phyloP scores from a whole-genome alignment of 192 early-diverging fungal genomes.

The Coemansia sp. region DNA sequence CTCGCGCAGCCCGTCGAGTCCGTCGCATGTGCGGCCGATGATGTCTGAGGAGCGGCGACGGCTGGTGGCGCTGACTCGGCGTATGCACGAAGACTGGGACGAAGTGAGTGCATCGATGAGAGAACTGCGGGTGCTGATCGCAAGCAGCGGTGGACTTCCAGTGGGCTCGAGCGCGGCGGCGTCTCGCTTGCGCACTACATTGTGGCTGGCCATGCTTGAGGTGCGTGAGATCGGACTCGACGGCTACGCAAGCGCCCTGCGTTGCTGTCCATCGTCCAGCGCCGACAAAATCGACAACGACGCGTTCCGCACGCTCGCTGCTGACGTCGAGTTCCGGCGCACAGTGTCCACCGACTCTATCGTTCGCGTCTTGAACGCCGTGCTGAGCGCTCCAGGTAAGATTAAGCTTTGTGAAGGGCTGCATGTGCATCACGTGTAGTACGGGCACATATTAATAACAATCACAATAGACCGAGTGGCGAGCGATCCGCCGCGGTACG shows the following conservation, averaged over 20 bases:
- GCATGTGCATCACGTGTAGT: neutral
- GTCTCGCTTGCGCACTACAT: constrained; percentile 9
- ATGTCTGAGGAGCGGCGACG: constrained; percentile 18
- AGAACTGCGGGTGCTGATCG: constrained; percentile 37
- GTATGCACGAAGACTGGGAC: constrained; percentile 46
- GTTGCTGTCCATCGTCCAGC: constrained; percentile 67
- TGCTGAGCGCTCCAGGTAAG: constrained; percentile 81
- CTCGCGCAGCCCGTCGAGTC: neutral
- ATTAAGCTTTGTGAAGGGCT: neutral
- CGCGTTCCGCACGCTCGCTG: constrained; percentile 81
- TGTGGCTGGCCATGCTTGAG: constrained; percentile 55
- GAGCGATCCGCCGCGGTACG: constrained; percentile 65
- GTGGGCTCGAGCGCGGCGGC: constrained; percentile 9
- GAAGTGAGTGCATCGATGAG: constrained; percentile 44
- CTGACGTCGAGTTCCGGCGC: constrained; percentile 71
- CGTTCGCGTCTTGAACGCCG: constrained; percentile 79
- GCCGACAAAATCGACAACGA: constrained; percentile 89
- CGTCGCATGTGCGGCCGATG: neutral
- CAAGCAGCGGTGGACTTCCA: constrained; percentile 36
- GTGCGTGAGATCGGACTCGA: constrained; percentile 35
- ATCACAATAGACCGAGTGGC: constrained; percentile 25
- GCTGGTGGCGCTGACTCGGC: constrained; percentile 38
- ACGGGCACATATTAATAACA: too few species aligned
- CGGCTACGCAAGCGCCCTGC: constrained; percentile 73
- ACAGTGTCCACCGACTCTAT: constrained; percentile 72